Evolutionary conservation across 805 yeast genomes (phyloP).

Genomic region (Ogataea saltuana): DNA sequence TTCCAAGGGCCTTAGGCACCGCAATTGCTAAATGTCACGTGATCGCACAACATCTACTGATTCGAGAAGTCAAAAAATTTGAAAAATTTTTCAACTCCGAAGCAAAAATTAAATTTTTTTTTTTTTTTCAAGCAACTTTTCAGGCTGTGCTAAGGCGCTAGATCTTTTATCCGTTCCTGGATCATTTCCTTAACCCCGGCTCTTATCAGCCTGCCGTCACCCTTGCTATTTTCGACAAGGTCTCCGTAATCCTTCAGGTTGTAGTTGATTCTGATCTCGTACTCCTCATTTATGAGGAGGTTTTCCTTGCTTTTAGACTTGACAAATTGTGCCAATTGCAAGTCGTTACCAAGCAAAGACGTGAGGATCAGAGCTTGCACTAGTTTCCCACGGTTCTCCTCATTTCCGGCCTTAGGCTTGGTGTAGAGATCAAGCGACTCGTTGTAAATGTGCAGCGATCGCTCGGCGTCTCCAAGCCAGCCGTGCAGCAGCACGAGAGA

Average conservation of each 20-base stretch:
- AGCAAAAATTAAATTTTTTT: background rate
- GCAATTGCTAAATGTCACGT: slow-evolving; percentile 1
- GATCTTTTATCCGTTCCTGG: slow-evolving; percentile 1
- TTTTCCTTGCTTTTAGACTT: slow-evolving; percentile 32
- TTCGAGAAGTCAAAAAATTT: background rate
- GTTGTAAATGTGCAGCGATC: slow-evolving; percentile 36
- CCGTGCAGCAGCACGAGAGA: slow-evolving; percentile 29
- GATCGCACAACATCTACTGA: slow-evolving; percentile 1
- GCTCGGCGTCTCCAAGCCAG: slow-evolving; percentile 33
- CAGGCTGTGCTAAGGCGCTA: slow-evolving; percentile 10
- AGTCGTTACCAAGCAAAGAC: slow-evolving; percentile 27
- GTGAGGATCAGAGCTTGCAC: slow-evolving; percentile 31
- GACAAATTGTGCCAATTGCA: slow-evolving; percentile 36
- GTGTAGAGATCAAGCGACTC: slow-evolving; percentile 24
- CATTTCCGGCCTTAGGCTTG: slow-evolving; percentile 18
- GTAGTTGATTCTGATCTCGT: slow-evolving; percentile 26
- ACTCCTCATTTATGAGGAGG: slow-evolving; percentile 24
- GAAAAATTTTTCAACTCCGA: too few species aligned
- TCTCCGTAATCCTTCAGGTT: slow-evolving; percentile 36
- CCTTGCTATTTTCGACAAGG: slow-evolving; percentile 22
- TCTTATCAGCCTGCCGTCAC: slow-evolving; percentile 19
- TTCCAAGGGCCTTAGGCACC: background rate
- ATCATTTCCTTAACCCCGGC: slow-evolving; percentile 1
- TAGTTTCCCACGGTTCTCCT: slow-evolving; percentile 22
- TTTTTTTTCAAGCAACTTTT: slow-evolving; percentile 3